Evolutionary conservation across 129 eudicot species (phyloP).

Genomic region (Flaveria brownii): DNA sequence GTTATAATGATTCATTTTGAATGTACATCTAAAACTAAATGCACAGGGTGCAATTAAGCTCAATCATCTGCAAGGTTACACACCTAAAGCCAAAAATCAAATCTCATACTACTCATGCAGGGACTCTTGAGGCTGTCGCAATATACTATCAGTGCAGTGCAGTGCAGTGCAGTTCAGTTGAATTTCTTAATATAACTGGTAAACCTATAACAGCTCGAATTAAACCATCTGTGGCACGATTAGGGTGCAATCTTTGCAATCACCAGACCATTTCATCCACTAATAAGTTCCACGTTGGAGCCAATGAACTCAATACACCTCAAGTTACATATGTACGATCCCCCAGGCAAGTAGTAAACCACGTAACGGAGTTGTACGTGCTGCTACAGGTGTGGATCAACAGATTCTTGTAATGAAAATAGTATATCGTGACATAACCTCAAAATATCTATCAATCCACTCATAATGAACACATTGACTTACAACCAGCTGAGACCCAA

Average conservation of each 20-base stretch:
- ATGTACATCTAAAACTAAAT: conserved; percentile 12
- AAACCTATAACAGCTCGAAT: not conserved
- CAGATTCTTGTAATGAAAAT: not conserved
- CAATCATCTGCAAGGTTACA: not conserved
- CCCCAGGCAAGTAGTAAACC: not conserved
- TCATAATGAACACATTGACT: not conserved
- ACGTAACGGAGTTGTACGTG: not conserved
- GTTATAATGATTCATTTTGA: not conserved
- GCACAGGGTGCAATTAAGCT: not conserved
- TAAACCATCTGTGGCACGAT: not conserved
- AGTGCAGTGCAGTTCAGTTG: not conserved
- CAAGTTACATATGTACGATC: not conserved
- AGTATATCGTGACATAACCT: not conserved
- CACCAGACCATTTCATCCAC: conserved; percentile 14
- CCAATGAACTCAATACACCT: not conserved
- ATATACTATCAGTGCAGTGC: not conserved
- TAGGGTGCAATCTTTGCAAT: conserved; percentile 1
- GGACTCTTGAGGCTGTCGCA: not conserved
- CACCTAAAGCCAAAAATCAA: not conserved
- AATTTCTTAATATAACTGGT: not conserved
- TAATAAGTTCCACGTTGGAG: not conserved
- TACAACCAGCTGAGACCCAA: not conserved
- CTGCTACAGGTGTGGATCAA: not conserved
- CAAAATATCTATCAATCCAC: conserved; percentile 3
- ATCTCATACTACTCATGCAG: not conserved